phyloP scores from a whole-genome alignment of 352 stramenopile species.

The Pythium scleroteichum region DNA sequence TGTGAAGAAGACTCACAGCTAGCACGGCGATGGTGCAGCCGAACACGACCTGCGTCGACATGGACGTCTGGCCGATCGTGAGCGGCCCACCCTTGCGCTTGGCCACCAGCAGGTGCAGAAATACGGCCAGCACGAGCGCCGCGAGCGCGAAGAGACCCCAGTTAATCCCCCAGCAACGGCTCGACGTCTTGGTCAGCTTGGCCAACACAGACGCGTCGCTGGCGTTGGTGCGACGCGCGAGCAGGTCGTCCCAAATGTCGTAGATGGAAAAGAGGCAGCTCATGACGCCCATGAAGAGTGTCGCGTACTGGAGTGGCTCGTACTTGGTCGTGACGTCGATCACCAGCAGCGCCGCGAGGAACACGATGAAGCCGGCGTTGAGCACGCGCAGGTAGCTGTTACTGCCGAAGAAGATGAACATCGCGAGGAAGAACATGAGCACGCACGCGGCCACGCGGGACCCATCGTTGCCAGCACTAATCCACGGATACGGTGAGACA shows the following conservation, averaged over 20 bases:
- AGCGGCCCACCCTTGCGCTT: constrained; percentile 47
- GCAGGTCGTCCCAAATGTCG: constrained; percentile 90
- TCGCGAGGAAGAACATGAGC: constrained; percentile 83
- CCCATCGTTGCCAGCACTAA: constrained; percentile 45
- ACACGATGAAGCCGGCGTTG: constrained; percentile 78
- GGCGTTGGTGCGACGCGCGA: constrained; percentile 81
- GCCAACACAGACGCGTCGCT: constrained; percentile 85
- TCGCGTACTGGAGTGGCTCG: constrained; percentile 78
- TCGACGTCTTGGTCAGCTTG: constrained; percentile 88
- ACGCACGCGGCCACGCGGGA: constrained; percentile 70
- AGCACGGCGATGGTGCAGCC: constrained; percentile 43
- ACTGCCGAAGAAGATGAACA: constrained; percentile 85
- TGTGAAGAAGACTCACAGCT: constrained; percentile 58
- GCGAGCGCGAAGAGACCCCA: constrained; percentile 75
- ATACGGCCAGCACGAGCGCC: constrained; percentile 72
- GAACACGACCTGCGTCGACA: constrained; percentile 58
- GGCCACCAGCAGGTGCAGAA: constrained; percentile 77
- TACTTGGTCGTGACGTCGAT: constrained; percentile 65
- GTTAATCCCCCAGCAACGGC: constrained; percentile 87
- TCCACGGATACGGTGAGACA: neutral
- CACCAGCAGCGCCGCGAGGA: constrained; percentile 68
- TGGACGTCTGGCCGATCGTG: constrained; percentile 46
- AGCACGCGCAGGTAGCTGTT: constrained; percentile 84
- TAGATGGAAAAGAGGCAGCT: constrained; percentile 90
- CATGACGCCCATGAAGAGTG: constrained; percentile 88